phyloP scores from a whole-genome alignment of 1,284 basidiomycete genomes.

The Neonothopanus nambi region DNA sequence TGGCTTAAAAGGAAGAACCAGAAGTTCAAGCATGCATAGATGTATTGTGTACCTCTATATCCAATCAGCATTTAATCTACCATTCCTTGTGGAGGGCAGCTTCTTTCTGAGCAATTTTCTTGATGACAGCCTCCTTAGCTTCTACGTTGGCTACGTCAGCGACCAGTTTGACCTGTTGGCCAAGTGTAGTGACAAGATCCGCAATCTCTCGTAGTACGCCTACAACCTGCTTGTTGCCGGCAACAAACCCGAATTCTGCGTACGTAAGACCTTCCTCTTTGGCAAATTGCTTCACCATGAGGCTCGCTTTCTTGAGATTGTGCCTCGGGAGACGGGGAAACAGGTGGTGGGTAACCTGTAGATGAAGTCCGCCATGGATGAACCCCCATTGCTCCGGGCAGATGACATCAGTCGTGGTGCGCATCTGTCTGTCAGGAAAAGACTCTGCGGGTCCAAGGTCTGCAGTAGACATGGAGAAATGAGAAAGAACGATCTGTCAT shows the following conservation, averaged over 20 bases:
- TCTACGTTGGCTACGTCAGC: constrained; percentile 71
- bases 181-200: constrained; percentile 21
- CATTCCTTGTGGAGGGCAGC: background rate
- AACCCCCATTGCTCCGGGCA: constrained; percentile 80
- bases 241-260: constrained; percentile 86
- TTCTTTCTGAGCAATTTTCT: constrained; percentile 34
- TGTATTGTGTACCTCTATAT: background rate
- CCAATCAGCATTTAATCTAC: background rate
- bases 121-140: constrained; percentile 58
- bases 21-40: background rate
- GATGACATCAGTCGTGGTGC: constrained; percentile 95
- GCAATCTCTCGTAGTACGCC: constrained; percentile 80
- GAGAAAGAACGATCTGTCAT: constrained; percentile 90
- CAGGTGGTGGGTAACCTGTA: constrained; percentile 89
- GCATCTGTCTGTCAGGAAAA: constrained; percentile 90
- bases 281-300: constrained; percentile 85
- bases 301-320: constrained; percentile 82
- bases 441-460: constrained; percentile 92
- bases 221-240: constrained; percentile 81
- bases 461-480: constrained; percentile 94
- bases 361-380: constrained; percentile 90
- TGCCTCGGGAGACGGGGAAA: constrained; percentile 93
- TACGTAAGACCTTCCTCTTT: constrained; percentile 83
- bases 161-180: constrained; percentile 73
- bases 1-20: constrained; percentile 1